phyloP scores from a whole-genome alignment of 2,329 filamentous ascomycete genomes.

The Coleophoma eucalyptorum region DNA sequence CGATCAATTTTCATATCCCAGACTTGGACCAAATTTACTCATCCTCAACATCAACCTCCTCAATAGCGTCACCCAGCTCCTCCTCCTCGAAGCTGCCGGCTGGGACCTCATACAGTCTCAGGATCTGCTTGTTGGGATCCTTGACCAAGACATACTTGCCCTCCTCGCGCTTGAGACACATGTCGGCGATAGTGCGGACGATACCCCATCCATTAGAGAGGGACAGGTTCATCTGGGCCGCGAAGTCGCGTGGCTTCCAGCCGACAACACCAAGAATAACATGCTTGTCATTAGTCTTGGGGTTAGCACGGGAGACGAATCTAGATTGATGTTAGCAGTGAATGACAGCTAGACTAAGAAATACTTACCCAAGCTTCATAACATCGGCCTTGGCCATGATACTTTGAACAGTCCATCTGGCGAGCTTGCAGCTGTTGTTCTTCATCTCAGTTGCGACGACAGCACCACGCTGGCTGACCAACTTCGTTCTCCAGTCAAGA shows the following conservation, averaged over 20 bases:
- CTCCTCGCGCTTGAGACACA: conserved; percentile 75
- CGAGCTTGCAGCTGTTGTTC: conserved; percentile 99
- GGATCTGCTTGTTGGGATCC: conserved; percentile 96
- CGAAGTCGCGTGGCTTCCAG: conserved; percentile 98
- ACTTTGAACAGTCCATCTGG: conserved; percentile 94
- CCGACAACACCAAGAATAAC: conserved; percentile 92
- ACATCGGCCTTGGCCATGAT: conserved; percentile 96
- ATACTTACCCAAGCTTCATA: conserved; percentile 90
- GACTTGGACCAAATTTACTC: conserved; percentile 13
- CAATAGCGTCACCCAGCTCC: conserved; percentile 50
- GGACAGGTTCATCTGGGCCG: conserved; percentile 95
- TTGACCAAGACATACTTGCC: conserved; percentile 79
- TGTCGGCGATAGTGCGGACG: conserved; percentile 95
- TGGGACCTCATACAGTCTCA: conserved; percentile 90
- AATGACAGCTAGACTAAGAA: conserved; percentile 2
- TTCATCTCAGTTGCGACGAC: conserved; percentile 99
- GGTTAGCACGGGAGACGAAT: conserved; percentile 92
- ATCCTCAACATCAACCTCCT: conserved; percentile 23
- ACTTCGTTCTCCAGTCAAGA: conserved; percentile 94
- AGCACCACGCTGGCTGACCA: conserved; percentile 90
- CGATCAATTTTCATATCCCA: not conserved
- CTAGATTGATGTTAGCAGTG: conserved; percentile 40
- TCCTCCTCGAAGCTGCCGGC: conserved; percentile 87
- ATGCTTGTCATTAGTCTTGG: conserved; percentile 89
- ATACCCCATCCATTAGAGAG: conserved; percentile 98